Evolutionary conservation across 352 stramenopile species (phyloP).

Genomic region (Phytophthora hybrid): DNA sequence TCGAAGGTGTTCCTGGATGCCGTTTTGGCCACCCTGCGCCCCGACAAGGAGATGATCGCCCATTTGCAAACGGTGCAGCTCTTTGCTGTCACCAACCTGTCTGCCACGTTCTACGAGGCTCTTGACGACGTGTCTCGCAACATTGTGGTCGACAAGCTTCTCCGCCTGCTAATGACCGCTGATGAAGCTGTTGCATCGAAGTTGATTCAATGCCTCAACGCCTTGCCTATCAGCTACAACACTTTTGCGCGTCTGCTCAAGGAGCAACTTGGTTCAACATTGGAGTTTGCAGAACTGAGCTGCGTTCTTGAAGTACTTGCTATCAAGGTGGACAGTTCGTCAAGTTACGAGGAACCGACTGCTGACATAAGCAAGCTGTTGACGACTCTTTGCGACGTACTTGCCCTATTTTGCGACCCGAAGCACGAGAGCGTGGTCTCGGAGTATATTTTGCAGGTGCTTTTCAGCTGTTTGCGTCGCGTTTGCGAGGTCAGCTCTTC

Average conservation of each 20-base stretch:
- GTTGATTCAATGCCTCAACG: slow-evolving; percentile 61
- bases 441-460: slow-evolving; percentile 84
- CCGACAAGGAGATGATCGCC: slow-evolving; percentile 41
- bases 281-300: slow-evolving; percentile 61
- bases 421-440: slow-evolving; percentile 66
- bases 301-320: slow-evolving; percentile 83
- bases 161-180: slow-evolving; percentile 66
- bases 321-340: slow-evolving; percentile 66
- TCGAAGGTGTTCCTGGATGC: slow-evolving; percentile 70
- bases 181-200: slow-evolving; percentile 69
- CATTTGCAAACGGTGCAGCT: slow-evolving; percentile 57
- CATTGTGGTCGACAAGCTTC: slow-evolving; percentile 53
- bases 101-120: slow-evolving; percentile 47
- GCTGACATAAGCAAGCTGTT: slow-evolving; percentile 53
- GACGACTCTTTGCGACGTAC: slow-evolving; percentile 61
- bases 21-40: slow-evolving; percentile 55
- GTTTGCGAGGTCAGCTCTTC: slow-evolving; percentile 57
- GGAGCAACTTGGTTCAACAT: slow-evolving; percentile 44
- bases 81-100: slow-evolving; percentile 50
- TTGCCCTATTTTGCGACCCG: slow-evolving; percentile 64
- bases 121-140: slow-evolving; percentile 65
- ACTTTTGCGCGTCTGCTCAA: slow-evolving; percentile 68
- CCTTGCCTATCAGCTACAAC: slow-evolving; percentile 56
- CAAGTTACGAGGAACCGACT: slow-evolving; percentile 37
- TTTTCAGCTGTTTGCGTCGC: slow-evolving; percentile 80